These are phyloP conservation scores for Medicago arabica DNA, from an alignment of 306 rosid genomes.

Conservation along the genomic window DNA sequence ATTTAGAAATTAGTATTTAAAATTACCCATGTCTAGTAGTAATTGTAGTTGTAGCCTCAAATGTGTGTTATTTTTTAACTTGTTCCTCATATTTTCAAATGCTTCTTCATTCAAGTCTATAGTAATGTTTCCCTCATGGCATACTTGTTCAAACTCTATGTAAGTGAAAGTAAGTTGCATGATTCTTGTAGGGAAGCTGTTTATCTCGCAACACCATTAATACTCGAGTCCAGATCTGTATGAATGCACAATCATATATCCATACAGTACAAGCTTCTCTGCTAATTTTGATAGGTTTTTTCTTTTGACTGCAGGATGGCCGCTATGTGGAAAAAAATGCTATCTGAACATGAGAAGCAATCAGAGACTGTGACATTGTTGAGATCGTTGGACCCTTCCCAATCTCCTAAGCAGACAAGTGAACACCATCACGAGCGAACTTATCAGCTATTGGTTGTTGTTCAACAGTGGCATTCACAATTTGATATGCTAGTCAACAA, in stretches of 20 bases:
- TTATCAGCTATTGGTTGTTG: conserved; percentile 66
- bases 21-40: conserved; percentile 19
- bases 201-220: conserved; percentile 14
- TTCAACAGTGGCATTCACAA: conserved; percentile 74
- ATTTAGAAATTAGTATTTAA: conserved; percentile 30
- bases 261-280: conserved; percentile 26
- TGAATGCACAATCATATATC: background rate
- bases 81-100: conserved; percentile 5
- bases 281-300: conserved; percentile 26
- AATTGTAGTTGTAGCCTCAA: conserved; percentile 13
- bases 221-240: background rate
- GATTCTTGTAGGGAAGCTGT: conserved; percentile 21
- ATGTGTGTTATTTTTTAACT: background rate
- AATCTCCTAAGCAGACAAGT: conserved; percentile 78
- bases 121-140: conserved; percentile 25
- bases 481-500: conserved; percentile 65
- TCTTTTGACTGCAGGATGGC: conserved; percentile 74
- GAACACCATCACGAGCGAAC: conserved; percentile 88
- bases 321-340: conserved; percentile 79
- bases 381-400: conserved; percentile 62
- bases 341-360: conserved; percentile 61
- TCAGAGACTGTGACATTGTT: conserved; percentile 47
- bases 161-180: conserved; percentile 5
- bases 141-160: conserved; percentile 14
- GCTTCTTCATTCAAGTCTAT: conserved; percentile 13